Conservation (phyloP, 305 asterid genomes). For the Ajuga reptans region DNA sequence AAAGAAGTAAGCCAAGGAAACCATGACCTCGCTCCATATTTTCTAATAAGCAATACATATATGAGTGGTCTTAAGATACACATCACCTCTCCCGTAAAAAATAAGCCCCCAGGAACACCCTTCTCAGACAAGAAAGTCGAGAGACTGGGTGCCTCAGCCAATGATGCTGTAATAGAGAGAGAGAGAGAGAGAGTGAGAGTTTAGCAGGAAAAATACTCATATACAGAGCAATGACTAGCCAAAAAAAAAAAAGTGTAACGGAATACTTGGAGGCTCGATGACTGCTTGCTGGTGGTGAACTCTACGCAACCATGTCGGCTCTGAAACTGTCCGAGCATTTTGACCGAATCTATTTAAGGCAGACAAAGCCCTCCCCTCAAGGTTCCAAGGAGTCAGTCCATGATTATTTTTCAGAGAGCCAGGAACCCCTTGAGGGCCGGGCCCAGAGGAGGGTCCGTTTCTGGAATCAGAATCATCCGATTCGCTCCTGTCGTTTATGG, state of each 20-base stretch:
- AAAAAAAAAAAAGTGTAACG: background rate
- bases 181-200: background rate
- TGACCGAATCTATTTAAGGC: slow-evolving; percentile 84
- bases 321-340: slow-evolving; percentile 57
- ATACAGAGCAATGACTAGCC: background rate
- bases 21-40: slow-evolving; percentile 74
- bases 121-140: slow-evolving; percentile 58
- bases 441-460: slow-evolving; percentile 26
- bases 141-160: slow-evolving; percentile 43
- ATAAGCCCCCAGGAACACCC: slow-evolving; percentile 69
- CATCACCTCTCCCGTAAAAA: slow-evolving; percentile 74
- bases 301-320: slow-evolving; percentile 68
- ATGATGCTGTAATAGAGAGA: slow-evolving; percentile 24
- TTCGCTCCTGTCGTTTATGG: slow-evolving; percentile 32
- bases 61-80: slow-evolving; percentile 74
- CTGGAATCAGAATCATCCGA: slow-evolving; percentile 29
- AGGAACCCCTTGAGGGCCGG: slow-evolving; percentile 34
- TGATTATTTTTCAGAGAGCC: slow-evolving; percentile 30
- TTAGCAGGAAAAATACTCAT: background rate
- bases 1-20: slow-evolving; percentile 80
- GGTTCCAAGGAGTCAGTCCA: slow-evolving; percentile 42
- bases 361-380: slow-evolving; percentile 82
- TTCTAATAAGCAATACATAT: slow-evolving; percentile 68
- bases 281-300: slow-evolving; percentile 66
- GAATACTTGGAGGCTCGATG: slow-evolving; percentile 54